These are phyloP conservation scores for Dictyophora rubrovolvata DNA, from an alignment of 768 basidiomycete species.

Conservation along the genomic window DNA sequence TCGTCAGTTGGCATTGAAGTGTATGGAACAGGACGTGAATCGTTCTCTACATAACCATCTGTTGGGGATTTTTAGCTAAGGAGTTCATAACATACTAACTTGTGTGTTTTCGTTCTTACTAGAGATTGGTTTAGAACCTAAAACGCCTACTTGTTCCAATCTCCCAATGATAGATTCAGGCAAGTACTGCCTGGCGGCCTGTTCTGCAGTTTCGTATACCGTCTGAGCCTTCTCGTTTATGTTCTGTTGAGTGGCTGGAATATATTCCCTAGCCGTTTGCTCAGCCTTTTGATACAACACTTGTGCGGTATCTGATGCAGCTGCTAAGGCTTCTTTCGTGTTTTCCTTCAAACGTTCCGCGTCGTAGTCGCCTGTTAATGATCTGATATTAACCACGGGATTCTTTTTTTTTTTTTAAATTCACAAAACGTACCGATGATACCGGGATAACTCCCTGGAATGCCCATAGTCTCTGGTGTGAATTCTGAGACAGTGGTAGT, in stretches of 20 bases:
- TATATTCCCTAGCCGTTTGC: background rate
- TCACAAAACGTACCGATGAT: background rate
- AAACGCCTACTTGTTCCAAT: conserved; percentile 3
- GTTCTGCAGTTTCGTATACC: background rate
- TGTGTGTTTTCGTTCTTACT: no score
- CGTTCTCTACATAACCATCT: background rate
- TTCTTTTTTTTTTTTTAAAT: background rate
- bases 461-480: background rate
- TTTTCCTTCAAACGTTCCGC: background rate
- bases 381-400: no score
- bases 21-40: background rate
- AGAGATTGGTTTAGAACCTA: background rate
- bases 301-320: background rate
- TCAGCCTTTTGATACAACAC: background rate
- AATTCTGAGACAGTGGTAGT: background rate
- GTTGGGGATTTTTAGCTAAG: background rate
- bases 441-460: background rate
- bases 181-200: conserved; percentile 4
- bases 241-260: background rate
- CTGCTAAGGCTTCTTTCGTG: background rate
- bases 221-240: background rate
- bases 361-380: background rate
- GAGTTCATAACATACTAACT: background rate
- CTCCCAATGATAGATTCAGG: background rate
- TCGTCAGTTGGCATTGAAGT: background rate